Conservation (phyloP, 2,329 filamentous ascomycete species). For the Alternaria dauci region DNA sequence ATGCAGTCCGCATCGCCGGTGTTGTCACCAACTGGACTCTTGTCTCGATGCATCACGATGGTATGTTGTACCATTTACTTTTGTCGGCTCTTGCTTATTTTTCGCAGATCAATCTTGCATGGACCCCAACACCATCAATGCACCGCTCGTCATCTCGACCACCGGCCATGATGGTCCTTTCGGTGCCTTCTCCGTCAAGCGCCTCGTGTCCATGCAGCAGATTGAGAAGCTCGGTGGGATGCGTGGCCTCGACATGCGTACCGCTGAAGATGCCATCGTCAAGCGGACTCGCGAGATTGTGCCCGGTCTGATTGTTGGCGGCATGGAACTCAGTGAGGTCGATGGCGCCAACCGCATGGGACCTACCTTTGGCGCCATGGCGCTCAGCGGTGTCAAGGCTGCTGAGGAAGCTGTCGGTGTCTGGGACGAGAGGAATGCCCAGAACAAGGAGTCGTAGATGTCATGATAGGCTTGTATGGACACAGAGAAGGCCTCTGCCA, state of each 20-base stretch:
- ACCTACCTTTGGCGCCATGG: constrained; percentile 90
- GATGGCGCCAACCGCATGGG: constrained; percentile 94
- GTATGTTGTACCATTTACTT: constrained; percentile 13
- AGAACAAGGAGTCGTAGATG: constrained; percentile 67
- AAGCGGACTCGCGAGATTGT: constrained; percentile 89
- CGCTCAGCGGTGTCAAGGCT: constrained; percentile 84
- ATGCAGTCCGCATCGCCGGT: constrained; percentile 76
- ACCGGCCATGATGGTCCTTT: constrained; percentile 93
- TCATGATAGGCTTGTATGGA: neutral
- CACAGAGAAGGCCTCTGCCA: constrained; percentile 3
- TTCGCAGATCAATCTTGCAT: constrained; percentile 87
- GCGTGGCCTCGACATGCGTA: constrained; percentile 92
- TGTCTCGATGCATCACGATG: constrained; percentile 68
- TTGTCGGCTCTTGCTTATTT: constrained; percentile 14
- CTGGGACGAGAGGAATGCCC: constrained; percentile 78
- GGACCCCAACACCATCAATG: constrained; percentile 97
- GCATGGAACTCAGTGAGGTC: constrained; percentile 91
- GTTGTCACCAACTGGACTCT: constrained; percentile 97
- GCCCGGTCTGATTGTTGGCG: constrained; percentile 88
- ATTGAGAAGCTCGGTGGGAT: constrained; percentile 88
- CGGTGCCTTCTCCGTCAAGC: constrained; percentile 89
- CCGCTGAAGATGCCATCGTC: constrained; percentile 90
- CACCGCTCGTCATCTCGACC: constrained; percentile 85
- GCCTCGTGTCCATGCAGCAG: constrained; percentile 86
- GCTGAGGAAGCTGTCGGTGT: constrained; percentile 84